phyloP scores from a whole-genome alignment of 257 asterid genomes.

The Henckelia pumila region DNA sequence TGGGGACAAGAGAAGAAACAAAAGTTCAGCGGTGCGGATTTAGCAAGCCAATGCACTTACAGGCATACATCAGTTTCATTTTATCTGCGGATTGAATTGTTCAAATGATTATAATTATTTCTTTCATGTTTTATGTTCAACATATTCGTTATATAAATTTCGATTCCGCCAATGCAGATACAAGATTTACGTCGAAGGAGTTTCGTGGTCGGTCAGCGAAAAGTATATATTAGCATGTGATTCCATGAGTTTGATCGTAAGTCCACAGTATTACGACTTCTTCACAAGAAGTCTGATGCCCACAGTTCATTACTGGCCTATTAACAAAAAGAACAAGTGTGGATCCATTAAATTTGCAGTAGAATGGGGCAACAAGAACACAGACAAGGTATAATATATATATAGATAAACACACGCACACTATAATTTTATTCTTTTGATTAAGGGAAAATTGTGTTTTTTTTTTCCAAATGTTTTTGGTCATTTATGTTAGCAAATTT shows the following conservation, averaged over 20 bases:
- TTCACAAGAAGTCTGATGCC: constrained; percentile 78
- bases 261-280: constrained; percentile 68
- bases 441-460: too few relatives aligned
- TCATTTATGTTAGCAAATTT: too few relatives aligned
- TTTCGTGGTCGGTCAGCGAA: constrained; percentile 86
- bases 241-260: constrained; percentile 58
- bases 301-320: constrained; percentile 76
- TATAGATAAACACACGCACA: too few relatives aligned
- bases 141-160: neutral
- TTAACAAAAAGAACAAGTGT: constrained; percentile 42
- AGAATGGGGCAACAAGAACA: constrained; percentile 78
- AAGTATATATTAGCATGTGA: constrained; percentile 87
- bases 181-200: constrained; percentile 81
- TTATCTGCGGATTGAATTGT: neutral
- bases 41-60: constrained; percentile 67
- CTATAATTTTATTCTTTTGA: too few relatives aligned
- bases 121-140: neutral
- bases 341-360: constrained; percentile 67
- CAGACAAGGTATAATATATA: constrained; percentile 43
- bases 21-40: constrained; percentile 56
- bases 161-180: constrained; percentile 45
- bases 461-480: too few relatives aligned
- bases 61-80: constrained; percentile 36
- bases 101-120: neutral
- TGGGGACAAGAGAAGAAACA: constrained; percentile 56